Percentiles rank a stretch among this genome's conserved stretches.
phyloP scores from a whole-genome alignment of 208 protist genomes.

The Ichthyophonus hoferi region DNA sequence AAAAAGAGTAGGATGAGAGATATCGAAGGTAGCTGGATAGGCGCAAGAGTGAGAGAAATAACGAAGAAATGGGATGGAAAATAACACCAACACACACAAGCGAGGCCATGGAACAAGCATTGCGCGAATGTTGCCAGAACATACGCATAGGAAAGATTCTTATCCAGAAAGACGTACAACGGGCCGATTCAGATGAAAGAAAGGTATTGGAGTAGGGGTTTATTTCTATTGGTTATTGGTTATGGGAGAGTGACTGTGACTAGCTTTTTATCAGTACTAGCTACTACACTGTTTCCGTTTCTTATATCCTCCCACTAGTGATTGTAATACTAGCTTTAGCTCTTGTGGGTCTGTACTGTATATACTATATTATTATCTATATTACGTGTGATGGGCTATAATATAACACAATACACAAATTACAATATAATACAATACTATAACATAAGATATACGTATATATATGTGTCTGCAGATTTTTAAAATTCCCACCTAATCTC shows the following conservation, averaged over 20 bases:
- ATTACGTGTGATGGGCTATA: no score
- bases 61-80: no score
- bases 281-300: neutral
- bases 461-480: no score
- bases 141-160: conserved; percentile 96
- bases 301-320: neutral
- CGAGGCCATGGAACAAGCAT: conserved; percentile 49
- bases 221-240: neutral
- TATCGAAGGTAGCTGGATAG: no score
- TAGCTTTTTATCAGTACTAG: neutral
- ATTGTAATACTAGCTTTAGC: neutral
- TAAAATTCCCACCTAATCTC: no score
- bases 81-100: no score
- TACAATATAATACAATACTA: neutral
- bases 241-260: conserved; percentile 6
- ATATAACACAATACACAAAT: no score
- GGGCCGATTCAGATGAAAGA: conserved; percentile 84
- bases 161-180: conserved; percentile 84
- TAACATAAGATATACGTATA: no score
- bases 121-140: conserved; percentile 80
- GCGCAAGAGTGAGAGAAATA: no score
- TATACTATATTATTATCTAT: no score
- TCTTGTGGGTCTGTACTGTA: no score
- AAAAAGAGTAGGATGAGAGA: no score
- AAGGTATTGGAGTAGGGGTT: conserved; percentile 44